Evolutionary conservation across 2,329 filamentous ascomycete species (phyloP), one percentile per base, ranked within the genome.

Genomic region (Helminthosporium solani): DNA sequence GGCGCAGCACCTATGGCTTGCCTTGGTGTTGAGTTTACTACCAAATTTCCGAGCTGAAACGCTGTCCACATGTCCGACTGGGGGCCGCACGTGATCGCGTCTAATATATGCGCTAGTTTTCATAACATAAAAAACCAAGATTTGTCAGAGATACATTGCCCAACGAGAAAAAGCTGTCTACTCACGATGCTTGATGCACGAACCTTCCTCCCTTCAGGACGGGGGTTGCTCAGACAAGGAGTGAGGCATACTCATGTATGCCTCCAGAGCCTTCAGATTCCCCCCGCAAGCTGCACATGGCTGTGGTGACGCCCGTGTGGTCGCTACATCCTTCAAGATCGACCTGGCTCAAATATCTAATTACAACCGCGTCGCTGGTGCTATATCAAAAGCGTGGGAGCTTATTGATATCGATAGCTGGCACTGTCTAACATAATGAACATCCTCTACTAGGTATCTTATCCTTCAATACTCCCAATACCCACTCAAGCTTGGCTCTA

Each of bases 331-430:
- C 25, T 27, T 42, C 28, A 18, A 43, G 36, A 46, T 46, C 30
- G 31, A 21, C 43, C 36, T 19, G 14, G 27, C 7, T 46, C 47
- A 48, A 39, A 44, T 50, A 54, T 58, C 6, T 49, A 51, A 50
- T 39, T 50, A 60, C 60, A 47, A 35, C 56, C 36, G 33, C 39
- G 23, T 15, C 20, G 19, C 14, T 41, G 27, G 39, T n/a, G 3
- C 11, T 25, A 41, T 41, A 31, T 33, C 39, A 41, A 41, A 15
- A 25, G 5, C 12, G 12, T 27, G 12, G 7, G 27, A 11, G 20
- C 15, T 23, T 12, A 12, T 12, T 3, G 14, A 38, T 15, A 25
- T 38, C 20, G 20, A 14, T 21, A 25, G 9, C 23, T 25, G 9
- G 6, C 23, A 38, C 27, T 15, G 5, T 35, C 33, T 35, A n/a